A percentile compares a stretch with the other conserved stretches of the same genome.
Evolutionary conservation across 108 stramenopile genomes (phyloP).

Genomic region (Craspedostauros australis): DNA sequence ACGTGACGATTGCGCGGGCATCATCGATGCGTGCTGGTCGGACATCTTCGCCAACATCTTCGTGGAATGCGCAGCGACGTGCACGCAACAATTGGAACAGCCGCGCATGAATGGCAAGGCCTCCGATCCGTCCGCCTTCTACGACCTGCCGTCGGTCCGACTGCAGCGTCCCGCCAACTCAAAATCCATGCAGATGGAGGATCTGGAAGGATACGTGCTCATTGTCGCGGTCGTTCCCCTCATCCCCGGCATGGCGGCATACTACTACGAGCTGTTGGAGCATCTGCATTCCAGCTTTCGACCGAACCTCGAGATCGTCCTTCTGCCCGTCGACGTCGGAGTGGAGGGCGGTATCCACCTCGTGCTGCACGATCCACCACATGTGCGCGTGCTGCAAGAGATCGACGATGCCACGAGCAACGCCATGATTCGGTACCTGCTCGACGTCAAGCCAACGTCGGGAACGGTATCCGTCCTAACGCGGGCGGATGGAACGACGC

Average conservation of each 20-base stretch:
- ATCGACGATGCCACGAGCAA: too few relatives aligned
- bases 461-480: too few relatives aligned
- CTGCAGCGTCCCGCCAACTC: too few relatives aligned
- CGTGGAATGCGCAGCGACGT: constrained; percentile 22
- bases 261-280: constrained; percentile 35
- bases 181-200: too few relatives aligned
- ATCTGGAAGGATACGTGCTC: constrained; percentile 23
- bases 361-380: not conserved
- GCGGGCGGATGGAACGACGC: too few relatives aligned
- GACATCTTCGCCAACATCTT: constrained; percentile 19
- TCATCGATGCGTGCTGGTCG: constrained; percentile 20
- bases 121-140: too few relatives aligned
- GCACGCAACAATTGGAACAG: constrained; percentile 17
- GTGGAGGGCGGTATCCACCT: constrained; percentile 11
- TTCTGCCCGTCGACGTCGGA: constrained; percentile 24
- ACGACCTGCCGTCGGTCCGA: too few relatives aligned
- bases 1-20: constrained; percentile 20
- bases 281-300: constrained; percentile 9
- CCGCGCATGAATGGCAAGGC: constrained; percentile 21
- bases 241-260: constrained; percentile 19
- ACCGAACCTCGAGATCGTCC: constrained; percentile 21
- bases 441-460: too few relatives aligned
- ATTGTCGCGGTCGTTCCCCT: constrained; percentile 12
- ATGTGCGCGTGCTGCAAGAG: constrained; percentile 27
- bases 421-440: too few relatives aligned